phyloP scores from a whole-genome alignment of 2,329 filamentous ascomycete species.

The Pyrenophora tritici-repentis region DNA sequence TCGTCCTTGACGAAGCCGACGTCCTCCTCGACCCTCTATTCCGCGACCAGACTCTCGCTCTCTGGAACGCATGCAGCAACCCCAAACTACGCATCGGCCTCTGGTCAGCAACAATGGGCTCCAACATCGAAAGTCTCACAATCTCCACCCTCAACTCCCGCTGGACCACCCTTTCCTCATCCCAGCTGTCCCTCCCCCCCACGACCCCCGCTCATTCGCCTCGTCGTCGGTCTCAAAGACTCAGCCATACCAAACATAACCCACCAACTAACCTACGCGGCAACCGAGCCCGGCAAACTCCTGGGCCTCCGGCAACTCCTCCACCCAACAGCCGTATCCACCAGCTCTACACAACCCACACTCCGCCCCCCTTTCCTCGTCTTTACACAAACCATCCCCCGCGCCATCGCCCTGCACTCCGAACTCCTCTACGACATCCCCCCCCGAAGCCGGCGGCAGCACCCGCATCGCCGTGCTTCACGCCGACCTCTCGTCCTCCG shows the following conservation, averaged over 20 bases:
- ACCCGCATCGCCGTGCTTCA: slow-evolving; percentile 88
- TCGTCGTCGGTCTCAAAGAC: slow-evolving; percentile 96
- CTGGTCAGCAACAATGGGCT: slow-evolving; percentile 98
- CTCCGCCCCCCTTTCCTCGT: slow-evolving; percentile 89
- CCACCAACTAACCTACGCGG: slow-evolving; percentile 88
- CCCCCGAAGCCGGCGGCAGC: slow-evolving; percentile 81
- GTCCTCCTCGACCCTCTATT: slow-evolving; percentile 92
- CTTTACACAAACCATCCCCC: slow-evolving; percentile 93
- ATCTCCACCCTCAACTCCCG: slow-evolving; percentile 60
- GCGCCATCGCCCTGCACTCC: slow-evolving; percentile 82
- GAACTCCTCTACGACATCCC: slow-evolving; percentile 98
- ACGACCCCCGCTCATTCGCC: slow-evolving; percentile 67
- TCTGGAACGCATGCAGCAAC: slow-evolving; percentile 80
- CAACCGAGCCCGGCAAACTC: slow-evolving; percentile 91
- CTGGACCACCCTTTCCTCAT: slow-evolving; percentile 46
- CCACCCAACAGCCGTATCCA: slow-evolving; percentile 68
- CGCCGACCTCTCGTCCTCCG: slow-evolving; percentile 77
- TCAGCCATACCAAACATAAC: slow-evolving; percentile 90
- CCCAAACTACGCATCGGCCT: slow-evolving; percentile 74
- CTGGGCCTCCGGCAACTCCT: slow-evolving; percentile 88
- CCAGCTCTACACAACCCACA: slow-evolving; percentile 50
- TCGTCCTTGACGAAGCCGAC: slow-evolving; percentile 93
- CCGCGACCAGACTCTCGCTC: slow-evolving; percentile 79
- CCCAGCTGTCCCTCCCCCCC: slow-evolving; percentile 43
- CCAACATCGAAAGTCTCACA: slow-evolving; percentile 82